Conservation (phyloP, 192 early-diverging fungal genomes). For the Dimargaris verticillata region DNA sequence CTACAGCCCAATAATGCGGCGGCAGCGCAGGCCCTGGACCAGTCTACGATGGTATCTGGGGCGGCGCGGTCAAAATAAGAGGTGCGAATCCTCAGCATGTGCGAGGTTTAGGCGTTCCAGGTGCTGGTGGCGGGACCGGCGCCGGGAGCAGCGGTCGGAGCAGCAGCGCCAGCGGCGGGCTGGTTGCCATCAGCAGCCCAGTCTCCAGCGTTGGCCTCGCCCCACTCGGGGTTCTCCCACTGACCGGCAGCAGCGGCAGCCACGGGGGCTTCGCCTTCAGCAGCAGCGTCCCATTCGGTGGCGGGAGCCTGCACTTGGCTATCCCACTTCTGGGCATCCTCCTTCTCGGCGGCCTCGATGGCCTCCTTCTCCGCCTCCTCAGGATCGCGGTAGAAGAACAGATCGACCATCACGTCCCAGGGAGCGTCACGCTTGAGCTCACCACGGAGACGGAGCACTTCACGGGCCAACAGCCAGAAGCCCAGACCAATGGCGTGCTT, state of each 20-base stretch:
- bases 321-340: slow-evolving; percentile 23
- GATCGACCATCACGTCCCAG: slow-evolving; percentile 99
- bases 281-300: slow-evolving; percentile 27
- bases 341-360: slow-evolving; percentile 40
- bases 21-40: no score
- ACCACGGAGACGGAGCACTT: slow-evolving; percentile 96
- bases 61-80: no score
- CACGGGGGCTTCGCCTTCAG: slow-evolving; percentile 15
- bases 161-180: slow-evolving; percentile 16
- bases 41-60: no score
- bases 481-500: slow-evolving; percentile 98
- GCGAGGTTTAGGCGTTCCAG: no score
- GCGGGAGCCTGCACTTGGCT: not conserved
- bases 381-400: slow-evolving; percentile 99
- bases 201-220: slow-evolving; percentile 17
- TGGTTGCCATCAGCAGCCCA: slow-evolving; percentile 20
- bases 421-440: slow-evolving; percentile 62
- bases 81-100: no score
- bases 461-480: slow-evolving; percentile 94
- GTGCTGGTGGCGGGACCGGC: not conserved
- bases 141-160: slow-evolving; percentile 12
- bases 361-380: slow-evolving; percentile 93
- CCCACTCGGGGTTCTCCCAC: slow-evolving; percentile 22
- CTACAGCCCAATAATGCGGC: no score
- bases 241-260: slow-evolving; percentile 21